A percentile compares a stretch with the other conserved stretches of the same genome.
These are phyloP conservation scores for Populus euphratica DNA, from an alignment of 345 rosid species.

Conservation along the genomic window DNA sequence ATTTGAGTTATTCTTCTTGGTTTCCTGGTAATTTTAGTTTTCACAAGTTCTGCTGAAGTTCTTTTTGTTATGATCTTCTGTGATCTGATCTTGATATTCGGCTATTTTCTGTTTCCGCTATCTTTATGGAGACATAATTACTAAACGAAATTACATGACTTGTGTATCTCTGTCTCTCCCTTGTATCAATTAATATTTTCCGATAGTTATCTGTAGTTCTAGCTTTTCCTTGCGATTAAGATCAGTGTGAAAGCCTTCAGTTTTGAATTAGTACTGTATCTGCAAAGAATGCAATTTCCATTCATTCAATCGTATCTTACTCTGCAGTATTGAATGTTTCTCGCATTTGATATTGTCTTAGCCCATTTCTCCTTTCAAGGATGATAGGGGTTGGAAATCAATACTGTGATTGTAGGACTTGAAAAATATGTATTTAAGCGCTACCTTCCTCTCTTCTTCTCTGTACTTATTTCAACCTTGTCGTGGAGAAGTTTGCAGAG, in stretches of 20 bases:
- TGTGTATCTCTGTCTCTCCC: neutral
- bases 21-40: constrained; percentile 29
- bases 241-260: neutral
- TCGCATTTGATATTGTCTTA: too few species aligned
- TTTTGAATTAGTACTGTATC: neutral
- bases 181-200: neutral
- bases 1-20: constrained; percentile 55
- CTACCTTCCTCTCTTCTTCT: too few species aligned
- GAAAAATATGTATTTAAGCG: too few species aligned
- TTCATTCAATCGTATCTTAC: neutral
- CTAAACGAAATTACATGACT: neutral
- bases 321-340: neutral
- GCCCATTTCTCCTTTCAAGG: neutral
- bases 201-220: neutral
- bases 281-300: neutral
- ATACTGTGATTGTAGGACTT: too few species aligned
- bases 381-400: neutral
- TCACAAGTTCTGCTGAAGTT: neutral
- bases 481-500: neutral
- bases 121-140: neutral
- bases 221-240: neutral
- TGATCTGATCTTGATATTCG: neutral
- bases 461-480: neutral
- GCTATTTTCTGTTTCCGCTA: neutral
- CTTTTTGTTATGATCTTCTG: neutral